phyloP scores from a whole-genome alignment of 371 early-diverging fungal genomes.

The Mortierella polycephala region DNA sequence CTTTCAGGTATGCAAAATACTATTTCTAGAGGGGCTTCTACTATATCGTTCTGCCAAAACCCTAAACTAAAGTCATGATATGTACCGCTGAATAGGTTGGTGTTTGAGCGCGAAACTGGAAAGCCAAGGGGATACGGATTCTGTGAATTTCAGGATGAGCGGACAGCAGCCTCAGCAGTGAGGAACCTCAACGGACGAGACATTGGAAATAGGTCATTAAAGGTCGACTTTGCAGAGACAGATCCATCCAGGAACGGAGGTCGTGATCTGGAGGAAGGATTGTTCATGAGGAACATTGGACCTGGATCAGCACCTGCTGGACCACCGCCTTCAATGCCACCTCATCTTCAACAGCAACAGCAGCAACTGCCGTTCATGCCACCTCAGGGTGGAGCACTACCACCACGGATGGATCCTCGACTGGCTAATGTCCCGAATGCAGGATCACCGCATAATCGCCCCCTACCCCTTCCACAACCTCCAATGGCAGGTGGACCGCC shows the following conservation, averaged over 20 bases:
- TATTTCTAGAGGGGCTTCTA: neutral
- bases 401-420: constrained; percentile 38
- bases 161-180: constrained; percentile 41
- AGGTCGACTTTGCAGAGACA: constrained; percentile 88
- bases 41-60: neutral
- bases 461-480: constrained; percentile 27
- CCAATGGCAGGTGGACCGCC: constrained; percentile 33
- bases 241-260: constrained; percentile 55
- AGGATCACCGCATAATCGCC: constrained; percentile 27
- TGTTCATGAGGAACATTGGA: constrained; percentile 35
- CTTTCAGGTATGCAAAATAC: constrained; percentile 65
- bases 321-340: constrained; percentile 32
- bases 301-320: constrained; percentile 23
- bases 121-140: constrained; percentile 93
- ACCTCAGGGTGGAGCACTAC: constrained; percentile 19
- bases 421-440: constrained; percentile 34
- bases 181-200: constrained; percentile 79
- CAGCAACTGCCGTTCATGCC: constrained; percentile 44
- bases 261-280: constrained; percentile 46
- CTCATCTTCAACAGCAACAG: constrained; percentile 44
- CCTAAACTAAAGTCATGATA: neutral
- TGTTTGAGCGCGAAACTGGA: constrained; percentile 90
- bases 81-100: constrained; percentile 61
- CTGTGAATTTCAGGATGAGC: constrained; percentile 81
- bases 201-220: constrained; percentile 80